phyloP scores from a whole-genome alignment of 345 rosid genomes.

The Arabidopsis arenosa region DNA sequence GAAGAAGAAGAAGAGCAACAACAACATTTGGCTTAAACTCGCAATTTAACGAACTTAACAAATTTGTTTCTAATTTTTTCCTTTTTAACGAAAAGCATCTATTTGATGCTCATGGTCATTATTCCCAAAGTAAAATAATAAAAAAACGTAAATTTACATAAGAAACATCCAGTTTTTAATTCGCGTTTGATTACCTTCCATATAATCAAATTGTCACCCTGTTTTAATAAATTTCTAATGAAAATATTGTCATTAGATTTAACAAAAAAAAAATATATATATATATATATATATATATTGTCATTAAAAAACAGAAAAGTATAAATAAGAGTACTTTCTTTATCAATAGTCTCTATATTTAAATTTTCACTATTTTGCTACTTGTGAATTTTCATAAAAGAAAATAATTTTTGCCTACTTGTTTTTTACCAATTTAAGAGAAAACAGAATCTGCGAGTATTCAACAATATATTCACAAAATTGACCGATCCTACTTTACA shows the following conservation, averaged over 20 bases:
- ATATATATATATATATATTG: background rate
- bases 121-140: background rate
- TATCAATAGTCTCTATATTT: background rate
- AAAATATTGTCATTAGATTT: background rate
- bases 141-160: background rate
- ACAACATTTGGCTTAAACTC: slow-evolving; percentile 43
- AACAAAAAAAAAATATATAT: background rate
- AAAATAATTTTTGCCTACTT: background rate
- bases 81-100: slow-evolving; percentile 25
- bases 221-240: background rate
- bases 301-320: too few species aligned
- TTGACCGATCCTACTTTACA: slow-evolving; percentile 14
- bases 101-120: slow-evolving; percentile 33
- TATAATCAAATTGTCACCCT: background rate
- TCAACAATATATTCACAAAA: slow-evolving; percentile 23
- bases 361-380: background rate
- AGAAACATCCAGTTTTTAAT: background rate
- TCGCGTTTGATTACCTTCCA: background rate
- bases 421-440: background rate
- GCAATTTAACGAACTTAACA: slow-evolving; percentile 7
- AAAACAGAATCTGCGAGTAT: slow-evolving; percentile 1
- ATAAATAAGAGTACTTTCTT: background rate
- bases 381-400: background rate
- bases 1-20: slow-evolving; percentile 44
- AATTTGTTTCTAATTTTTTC: background rate